Conservation (phyloP, 768 basidiomycete species). For the Leccinum sublutescens region DNA sequence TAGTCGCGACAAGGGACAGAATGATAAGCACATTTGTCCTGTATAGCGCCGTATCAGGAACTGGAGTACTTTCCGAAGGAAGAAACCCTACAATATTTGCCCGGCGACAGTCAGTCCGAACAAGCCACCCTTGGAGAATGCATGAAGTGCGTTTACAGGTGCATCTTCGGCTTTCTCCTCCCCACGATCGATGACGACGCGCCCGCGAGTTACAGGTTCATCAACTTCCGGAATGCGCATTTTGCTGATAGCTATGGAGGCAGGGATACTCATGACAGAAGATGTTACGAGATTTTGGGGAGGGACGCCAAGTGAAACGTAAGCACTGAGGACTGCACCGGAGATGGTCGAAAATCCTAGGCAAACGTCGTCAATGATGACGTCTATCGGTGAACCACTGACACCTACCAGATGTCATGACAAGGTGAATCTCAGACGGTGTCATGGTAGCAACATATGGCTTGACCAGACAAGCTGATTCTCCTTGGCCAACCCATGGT, state of each 20-base stretch:
- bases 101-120: slow-evolving; percentile 87
- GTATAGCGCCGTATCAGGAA: slow-evolving; percentile 8
- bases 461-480: slow-evolving; percentile 80
- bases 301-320: slow-evolving; percentile 76
- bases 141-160: slow-evolving; percentile 82
- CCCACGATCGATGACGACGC: slow-evolving; percentile 79
- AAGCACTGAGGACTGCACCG: slow-evolving; percentile 84
- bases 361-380: slow-evolving; percentile 3
- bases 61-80: neutral
- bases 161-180: slow-evolving; percentile 46
- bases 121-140: slow-evolving; percentile 80
- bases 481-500: slow-evolving; percentile 92
- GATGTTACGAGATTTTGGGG: slow-evolving; percentile 81
- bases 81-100: slow-evolving; percentile 66
- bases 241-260: slow-evolving; percentile 90
- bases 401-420: slow-evolving; percentile 76
- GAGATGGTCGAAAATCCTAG: slow-evolving; percentile 86
- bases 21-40: slow-evolving; percentile 86
- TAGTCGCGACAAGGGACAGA: slow-evolving; percentile 73
- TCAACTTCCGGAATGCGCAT: slow-evolving; percentile 82
- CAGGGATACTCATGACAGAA: slow-evolving; percentile 94
- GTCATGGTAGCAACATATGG: slow-evolving; percentile 88
- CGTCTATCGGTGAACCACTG: neutral
- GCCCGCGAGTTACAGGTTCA: slow-evolving; percentile 83
- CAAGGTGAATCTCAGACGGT: slow-evolving; percentile 77